Base-by-base conservation (phyloP, 225 moss, liverwort and hornwort species). In the Pleurozium schreberi region DNA sequence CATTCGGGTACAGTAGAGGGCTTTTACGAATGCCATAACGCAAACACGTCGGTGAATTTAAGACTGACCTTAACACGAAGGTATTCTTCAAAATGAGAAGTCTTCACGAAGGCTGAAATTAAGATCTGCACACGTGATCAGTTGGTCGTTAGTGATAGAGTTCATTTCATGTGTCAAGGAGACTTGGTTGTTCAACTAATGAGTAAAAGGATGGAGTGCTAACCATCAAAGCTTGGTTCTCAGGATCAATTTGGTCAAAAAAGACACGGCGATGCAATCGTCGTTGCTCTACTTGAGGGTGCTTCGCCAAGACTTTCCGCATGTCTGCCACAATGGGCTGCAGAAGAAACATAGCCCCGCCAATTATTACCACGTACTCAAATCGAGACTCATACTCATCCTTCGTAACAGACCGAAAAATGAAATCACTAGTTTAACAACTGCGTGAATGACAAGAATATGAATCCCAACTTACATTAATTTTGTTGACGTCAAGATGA, bases 41-140 rank as follows among this genome's bases (percentile, higher is more conserved):
- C 55, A 81, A 73, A 74, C 65, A 84, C 34, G 60, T 63, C 47
- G 34, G 62, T 82, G 40, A 36, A 69, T 83, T 85, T 52, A 31
- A 31, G 71, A 88, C 94, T 91, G 81, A 96, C 98, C 95, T 98
- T 98, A 52, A 98, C 98, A 74, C 98, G 98, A 82, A 98, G 91
- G 78, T 98, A 98, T 87, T 98, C 97, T 92, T 98, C 97, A 79
- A 98, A 96, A 92, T 98, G 98, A 33, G 97, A 95, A 40, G 98
- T 97, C 91, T 98, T 98, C 85, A 98, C 98, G 85, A 98, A 98
- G 92, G 97, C 96, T 70, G 98, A 98, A 70, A 98, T 93, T 95
- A 98, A 87, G 87, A 98, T 96, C 98, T 98, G 97, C 90, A 86
- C 17, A 67, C 12, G 63, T 69, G 47, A 50, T 30, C 85, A 43